These are phyloP conservation scores for Gillenia trifoliata DNA, from an alignment of 306 rosid species.

Conservation along the genomic window DNA sequence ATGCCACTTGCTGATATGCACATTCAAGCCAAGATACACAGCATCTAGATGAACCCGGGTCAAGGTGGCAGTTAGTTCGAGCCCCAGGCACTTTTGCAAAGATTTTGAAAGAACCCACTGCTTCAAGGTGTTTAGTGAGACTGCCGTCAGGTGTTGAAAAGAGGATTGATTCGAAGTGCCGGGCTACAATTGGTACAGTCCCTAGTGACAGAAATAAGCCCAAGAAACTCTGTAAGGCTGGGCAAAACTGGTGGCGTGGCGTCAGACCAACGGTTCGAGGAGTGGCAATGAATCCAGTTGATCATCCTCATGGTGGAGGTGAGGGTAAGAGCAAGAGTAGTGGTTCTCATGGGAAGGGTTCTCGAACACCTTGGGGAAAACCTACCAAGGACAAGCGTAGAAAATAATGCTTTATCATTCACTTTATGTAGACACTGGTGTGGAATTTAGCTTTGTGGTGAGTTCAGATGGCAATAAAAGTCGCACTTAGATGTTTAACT, in stretches of 20 bases:
- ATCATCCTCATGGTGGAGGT: conserved; percentile 94
- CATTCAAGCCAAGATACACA: conserved; percentile 85
- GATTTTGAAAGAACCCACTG: conserved; percentile 74
- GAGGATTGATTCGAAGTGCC: conserved; percentile 60
- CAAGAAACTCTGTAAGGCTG: conserved; percentile 70
- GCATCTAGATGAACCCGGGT: conserved; percentile 72
- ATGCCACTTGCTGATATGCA: conserved; percentile 80
- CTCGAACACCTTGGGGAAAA: conserved; percentile 83
- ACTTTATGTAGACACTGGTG: conserved; percentile 1
- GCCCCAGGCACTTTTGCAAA: conserved; percentile 81
- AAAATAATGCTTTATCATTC: conserved; percentile 26
- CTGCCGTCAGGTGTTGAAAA: conserved; percentile 70
- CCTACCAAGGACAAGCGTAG: conserved; percentile 69
- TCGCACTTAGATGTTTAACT: background rate
- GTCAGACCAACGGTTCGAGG: conserved; percentile 73
- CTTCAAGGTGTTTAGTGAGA: conserved; percentile 44
- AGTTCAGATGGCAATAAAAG: background rate
- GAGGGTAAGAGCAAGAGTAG: conserved; percentile 80
- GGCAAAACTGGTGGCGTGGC: conserved; percentile 79
- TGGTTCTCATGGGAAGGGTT: conserved; percentile 46
- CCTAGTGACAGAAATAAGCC: conserved; percentile 74
- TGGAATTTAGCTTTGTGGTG: background rate
- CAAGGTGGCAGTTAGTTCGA: conserved; percentile 87
- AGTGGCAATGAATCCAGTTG: conserved; percentile 85
- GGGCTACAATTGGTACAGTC: conserved; percentile 73